Evolutionary conservation across 2,329 filamentous ascomycete species (phyloP), one percentile per base, ranked within the genome.

Genomic region (Pseudovirgaria hyperparasitica): DNA sequence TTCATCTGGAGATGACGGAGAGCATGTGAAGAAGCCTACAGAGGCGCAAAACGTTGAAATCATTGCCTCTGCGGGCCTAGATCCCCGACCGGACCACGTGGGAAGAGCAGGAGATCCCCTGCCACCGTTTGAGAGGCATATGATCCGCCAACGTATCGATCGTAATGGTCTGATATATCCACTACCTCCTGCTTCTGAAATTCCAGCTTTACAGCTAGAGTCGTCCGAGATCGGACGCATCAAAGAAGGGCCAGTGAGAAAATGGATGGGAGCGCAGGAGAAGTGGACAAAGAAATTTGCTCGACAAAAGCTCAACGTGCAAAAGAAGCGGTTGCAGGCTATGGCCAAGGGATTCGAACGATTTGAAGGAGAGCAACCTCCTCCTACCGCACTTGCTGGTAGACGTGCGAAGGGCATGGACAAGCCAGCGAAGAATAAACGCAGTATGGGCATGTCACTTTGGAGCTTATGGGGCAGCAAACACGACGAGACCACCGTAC

Each of bases 401-500:
- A 63, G 82, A 31, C 66, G 76, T 32, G 65, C 63, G 36, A 57
- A 58, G 19, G 60, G 25, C 45, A 62, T 33, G 57, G 50, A 55
- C 29, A 46, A 47, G 38, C 50, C 62, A n/a, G 63, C 66, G 35
- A 63, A 62, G 40, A 66, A 67, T 46, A 73, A 63, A 38, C 76
- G 70, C 62, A 85, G 80, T 37, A 71, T 78, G 54, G 82, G 79
- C 6, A 62, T 94, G 50, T 72, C 76, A 3, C 58, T 94, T 37
- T 96, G 87, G 87, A 80, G 75, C 26, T 63, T 77, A 2, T 92
- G 85, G 80, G 85, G 82, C 9, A 86, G 78, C 23, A 92, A 81
- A 48, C 84, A 94, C 45, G 90, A 96, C 46, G 70, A 87, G 50
- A 65, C 65, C 35, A 80, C 79, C 0, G 65, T 92, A 42, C 30